Conservation (phyloP, 164 flowering plant genomes). For the Aristolochia fimbriata region DNA sequence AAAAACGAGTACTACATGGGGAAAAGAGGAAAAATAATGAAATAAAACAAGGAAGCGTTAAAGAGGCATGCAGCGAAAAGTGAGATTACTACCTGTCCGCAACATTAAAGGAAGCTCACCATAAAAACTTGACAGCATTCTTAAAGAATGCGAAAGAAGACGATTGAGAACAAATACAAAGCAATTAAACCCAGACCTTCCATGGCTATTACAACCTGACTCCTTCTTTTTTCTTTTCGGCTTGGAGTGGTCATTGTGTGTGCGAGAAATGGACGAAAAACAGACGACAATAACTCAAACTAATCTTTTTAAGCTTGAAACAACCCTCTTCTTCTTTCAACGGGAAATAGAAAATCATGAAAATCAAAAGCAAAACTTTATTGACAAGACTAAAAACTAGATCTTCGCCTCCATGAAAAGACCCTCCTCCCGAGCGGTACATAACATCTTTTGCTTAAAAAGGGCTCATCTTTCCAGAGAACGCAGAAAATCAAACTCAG, state of each 20-base stretch:
- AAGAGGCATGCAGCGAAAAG: neutral
- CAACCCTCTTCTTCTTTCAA: too few species aligned
- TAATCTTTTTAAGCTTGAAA: slow-evolving; percentile 1
- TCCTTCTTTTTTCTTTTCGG: slow-evolving; percentile 5
- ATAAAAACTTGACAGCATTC: slow-evolving; percentile 4
- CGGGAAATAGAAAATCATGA: neutral
- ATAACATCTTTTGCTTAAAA: slow-evolving; percentile 9
- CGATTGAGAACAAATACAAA: too few species aligned
- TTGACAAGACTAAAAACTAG: slow-evolving; percentile 36
- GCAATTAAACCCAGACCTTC: too few species aligned
- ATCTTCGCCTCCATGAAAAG: slow-evolving; percentile 27
- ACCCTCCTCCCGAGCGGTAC: slow-evolving; percentile 15
- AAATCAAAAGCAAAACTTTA: slow-evolving; percentile 5
- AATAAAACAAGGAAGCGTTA: neutral
- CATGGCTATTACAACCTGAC: too few species aligned
- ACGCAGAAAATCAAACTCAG: neutral
- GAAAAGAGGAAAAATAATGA: slow-evolving; percentile 1
- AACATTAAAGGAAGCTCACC: slow-evolving; percentile 14
- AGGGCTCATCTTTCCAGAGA: slow-evolving; percentile 1
- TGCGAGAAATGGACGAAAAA: slow-evolving; percentile 1
- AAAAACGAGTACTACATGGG: slow-evolving; percentile 1
- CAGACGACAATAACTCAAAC: slow-evolving; percentile 6
- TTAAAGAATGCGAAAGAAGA: too few species aligned
- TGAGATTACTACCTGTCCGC: slow-evolving; percentile 1
- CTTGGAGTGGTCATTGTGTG: neutral